phyloP scores from a whole-genome alignment of 2,329 filamentous ascomycete species.

The Cryphonectria nitschkei region DNA sequence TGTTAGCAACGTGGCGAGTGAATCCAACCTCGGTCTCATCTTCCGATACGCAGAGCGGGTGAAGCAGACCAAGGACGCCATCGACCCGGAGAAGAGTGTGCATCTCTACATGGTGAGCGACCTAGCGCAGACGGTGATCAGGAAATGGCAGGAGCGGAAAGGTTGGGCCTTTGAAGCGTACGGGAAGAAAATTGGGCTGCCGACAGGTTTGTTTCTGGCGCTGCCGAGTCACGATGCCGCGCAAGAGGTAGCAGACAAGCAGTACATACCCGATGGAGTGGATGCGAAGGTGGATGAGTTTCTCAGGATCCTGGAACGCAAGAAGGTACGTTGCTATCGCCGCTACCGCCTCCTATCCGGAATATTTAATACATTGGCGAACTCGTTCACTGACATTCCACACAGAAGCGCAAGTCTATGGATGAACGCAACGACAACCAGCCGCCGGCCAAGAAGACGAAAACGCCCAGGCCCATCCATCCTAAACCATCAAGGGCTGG shows the following conservation, averaged over 20 bases:
- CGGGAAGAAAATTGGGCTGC: conserved; percentile 78
- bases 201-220: conserved; percentile 75
- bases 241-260: conserved; percentile 83
- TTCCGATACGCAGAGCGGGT: conserved; percentile 91
- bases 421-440: conserved; percentile 54
- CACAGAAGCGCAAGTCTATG: conserved; percentile 60
- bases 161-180: conserved; percentile 86
- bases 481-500: conserved; percentile 41
- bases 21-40: conserved; percentile 85
- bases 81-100: conserved; percentile 69
- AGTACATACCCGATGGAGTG: conserved; percentile 77
- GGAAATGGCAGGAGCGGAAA: conserved; percentile 83
- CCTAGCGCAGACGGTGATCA: conserved; percentile 78
- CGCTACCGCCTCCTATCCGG: not conserved
- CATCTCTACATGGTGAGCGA: conserved; percentile 87
- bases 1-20: conserved; percentile 77
- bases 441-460: conserved; percentile 46
- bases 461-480: conserved; percentile 33
- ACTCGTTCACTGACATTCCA: not conserved
- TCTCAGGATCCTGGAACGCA: conserved; percentile 67
- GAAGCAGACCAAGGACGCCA: conserved; percentile 84
- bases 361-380: too few species aligned
- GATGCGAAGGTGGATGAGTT: conserved; percentile 76
- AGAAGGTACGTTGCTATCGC: conserved; percentile 58
- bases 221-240: conserved; percentile 78